Percentiles rank a stretch among this genome's conserved stretches.
phyloP scores from a whole-genome alignment of 2,329 filamentous ascomycete species.

The Penicillium sp. region DNA sequence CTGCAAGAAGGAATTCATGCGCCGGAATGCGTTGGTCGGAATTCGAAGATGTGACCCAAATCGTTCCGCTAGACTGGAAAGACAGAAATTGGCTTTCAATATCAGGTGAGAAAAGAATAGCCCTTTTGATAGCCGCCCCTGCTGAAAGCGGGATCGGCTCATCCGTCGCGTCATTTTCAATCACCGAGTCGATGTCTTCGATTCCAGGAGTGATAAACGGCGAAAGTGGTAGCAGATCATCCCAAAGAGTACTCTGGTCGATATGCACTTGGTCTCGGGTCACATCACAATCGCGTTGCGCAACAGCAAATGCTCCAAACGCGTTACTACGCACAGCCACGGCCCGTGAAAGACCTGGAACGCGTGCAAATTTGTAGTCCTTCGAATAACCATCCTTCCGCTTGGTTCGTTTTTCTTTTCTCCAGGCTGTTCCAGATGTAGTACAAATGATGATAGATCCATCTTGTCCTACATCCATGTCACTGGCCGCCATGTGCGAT shows the following conservation, averaged over 20 bases:
- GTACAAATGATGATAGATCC: constrained; percentile 95
- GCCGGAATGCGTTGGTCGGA: constrained; percentile 76
- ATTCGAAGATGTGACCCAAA: constrained; percentile 58
- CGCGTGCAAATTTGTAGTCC: constrained; percentile 92
- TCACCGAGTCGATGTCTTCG: constrained; percentile 46
- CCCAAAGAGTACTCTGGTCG: constrained; percentile 70
- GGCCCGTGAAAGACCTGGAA: constrained; percentile 85
- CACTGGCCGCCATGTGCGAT: constrained; percentile 78
- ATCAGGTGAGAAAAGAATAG: constrained; percentile 49
- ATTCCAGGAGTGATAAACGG: constrained; percentile 64
- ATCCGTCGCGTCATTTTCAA: constrained; percentile 46
- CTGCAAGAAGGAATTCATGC: constrained; percentile 79
- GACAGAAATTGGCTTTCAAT: constrained; percentile 47
- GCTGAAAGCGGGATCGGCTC: constrained; percentile 30
- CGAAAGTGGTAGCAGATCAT: constrained; percentile 72
- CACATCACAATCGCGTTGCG: constrained; percentile 82
- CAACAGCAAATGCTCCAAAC: constrained; percentile 86
- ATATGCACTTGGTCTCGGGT: constrained; percentile 73
- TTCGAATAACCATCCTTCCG: constrained; percentile 77
- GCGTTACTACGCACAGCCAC: constrained; percentile 83
- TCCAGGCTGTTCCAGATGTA: constrained; percentile 90
- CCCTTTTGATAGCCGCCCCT: constrained; percentile 41
- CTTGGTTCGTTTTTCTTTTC: constrained; percentile 79
- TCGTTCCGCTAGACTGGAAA: constrained; percentile 32
- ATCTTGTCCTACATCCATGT: constrained; percentile 87